These are phyloP conservation scores for Ogataea naganishii DNA, from an alignment of 805 yeast species.

Conservation along the genomic window DNA sequence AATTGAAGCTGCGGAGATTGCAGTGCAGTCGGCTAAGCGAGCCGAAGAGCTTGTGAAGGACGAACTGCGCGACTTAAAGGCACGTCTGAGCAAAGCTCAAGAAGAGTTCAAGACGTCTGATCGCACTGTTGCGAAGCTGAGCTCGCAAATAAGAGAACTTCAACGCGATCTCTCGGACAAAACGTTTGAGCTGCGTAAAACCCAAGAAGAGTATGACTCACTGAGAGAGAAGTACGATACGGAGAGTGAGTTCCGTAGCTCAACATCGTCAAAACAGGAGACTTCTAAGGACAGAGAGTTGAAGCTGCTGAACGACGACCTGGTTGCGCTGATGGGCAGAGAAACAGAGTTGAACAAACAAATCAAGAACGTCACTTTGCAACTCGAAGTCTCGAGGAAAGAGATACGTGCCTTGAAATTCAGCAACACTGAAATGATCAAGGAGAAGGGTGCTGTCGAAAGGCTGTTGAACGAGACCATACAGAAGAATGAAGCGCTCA, in stretches of 20 bases:
- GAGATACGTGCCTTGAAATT: constrained; percentile 31
- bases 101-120: constrained; percentile 50
- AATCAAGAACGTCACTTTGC: constrained; percentile 51
- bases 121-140: constrained; percentile 40
- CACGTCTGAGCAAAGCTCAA: constrained; percentile 35
- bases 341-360: constrained; percentile 63
- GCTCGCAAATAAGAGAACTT: constrained; percentile 38
- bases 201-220: constrained; percentile 37
- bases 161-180: constrained; percentile 51
- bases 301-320: constrained; percentile 40
- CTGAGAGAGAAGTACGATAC: constrained; percentile 44
- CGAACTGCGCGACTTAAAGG: constrained; percentile 45
- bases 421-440: constrained; percentile 28
- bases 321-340: constrained; percentile 45
- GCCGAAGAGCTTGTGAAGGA: constrained; percentile 45
- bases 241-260: constrained; percentile 27
- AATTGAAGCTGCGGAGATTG: constrained; percentile 71
- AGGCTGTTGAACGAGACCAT: constrained; percentile 31
- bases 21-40: constrained; percentile 52
- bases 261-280: constrained; percentile 20
- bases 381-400: constrained; percentile 45
- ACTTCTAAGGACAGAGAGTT: constrained; percentile 39
- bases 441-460: constrained; percentile 33
- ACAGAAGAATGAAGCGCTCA: constrained; percentile 33
- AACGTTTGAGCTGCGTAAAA: constrained; percentile 43